These are phyloP conservation scores for Phaffia rhodozyma DNA, from an alignment of 1,284 basidiomycete species.

Conservation along the genomic window DNA sequence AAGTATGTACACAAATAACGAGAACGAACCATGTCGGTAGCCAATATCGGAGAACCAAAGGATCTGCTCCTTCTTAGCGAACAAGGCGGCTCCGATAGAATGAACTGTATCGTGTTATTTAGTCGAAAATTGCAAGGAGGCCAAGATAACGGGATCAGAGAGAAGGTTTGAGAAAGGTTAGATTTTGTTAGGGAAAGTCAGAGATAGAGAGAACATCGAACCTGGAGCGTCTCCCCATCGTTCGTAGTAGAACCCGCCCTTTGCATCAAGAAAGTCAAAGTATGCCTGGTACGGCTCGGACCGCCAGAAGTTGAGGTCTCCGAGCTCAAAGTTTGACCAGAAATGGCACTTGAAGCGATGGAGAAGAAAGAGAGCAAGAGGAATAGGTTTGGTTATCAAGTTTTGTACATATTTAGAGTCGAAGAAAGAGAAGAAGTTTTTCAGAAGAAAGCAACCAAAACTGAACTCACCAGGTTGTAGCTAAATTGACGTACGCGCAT, in stretches of 20 bases:
- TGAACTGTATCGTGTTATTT: slow-evolving; percentile 46
- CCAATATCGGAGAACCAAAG: slow-evolving; percentile 54
- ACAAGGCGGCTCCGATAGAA: slow-evolving; percentile 63
- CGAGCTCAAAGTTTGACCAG: slow-evolving; percentile 80
- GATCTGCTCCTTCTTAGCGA: slow-evolving; percentile 55
- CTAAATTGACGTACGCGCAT: background rate
- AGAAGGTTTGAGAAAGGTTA: background rate
- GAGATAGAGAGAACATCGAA: background rate
- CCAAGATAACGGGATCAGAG: background rate
- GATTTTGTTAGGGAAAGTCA: slow-evolving; percentile 3
- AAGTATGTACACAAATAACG: background rate
- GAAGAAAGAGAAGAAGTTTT: background rate
- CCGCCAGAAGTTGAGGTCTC: slow-evolving; percentile 53
- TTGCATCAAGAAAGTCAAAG: slow-evolving; percentile 62
- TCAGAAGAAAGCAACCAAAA: background rate
- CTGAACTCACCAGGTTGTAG: background rate
- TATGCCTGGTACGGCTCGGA: slow-evolving; percentile 60
- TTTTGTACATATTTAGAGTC: slow-evolving; percentile 5
- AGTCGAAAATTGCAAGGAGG: slow-evolving; percentile 47
- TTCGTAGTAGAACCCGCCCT: slow-evolving; percentile 80
- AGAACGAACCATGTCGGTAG: slow-evolving; percentile 36
- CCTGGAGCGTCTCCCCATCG: slow-evolving; percentile 15
- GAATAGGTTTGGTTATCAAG: background rate
- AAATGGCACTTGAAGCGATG: slow-evolving; percentile 34
- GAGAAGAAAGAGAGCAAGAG: background rate